Evolutionary conservation across 495 filamentous ascomycete genomes (phyloP).

Genomic region (Penicilliopsis zonata): DNA sequence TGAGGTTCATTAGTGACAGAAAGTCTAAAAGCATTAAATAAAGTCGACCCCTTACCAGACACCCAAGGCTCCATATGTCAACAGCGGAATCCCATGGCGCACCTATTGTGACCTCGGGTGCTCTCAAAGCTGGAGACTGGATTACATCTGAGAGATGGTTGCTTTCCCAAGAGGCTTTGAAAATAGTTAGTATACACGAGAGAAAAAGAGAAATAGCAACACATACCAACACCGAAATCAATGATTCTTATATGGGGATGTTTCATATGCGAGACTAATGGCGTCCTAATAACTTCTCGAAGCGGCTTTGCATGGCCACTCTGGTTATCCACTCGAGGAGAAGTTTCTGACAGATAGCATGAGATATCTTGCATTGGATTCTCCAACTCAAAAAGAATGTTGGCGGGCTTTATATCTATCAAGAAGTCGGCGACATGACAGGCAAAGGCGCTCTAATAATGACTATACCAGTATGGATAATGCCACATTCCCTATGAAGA

Average conservation of each 20-base stretch:
- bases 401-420: conserved; percentile 18
- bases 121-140: conserved; percentile 28
- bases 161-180: conserved; percentile 17
- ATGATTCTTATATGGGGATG: conserved; percentile 14
- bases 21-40: conserved; percentile 1
- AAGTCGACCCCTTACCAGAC: conserved; percentile 17
- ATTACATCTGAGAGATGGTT: conserved; percentile 23
- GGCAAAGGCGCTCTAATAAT: background rate
- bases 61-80: conserved; percentile 38
- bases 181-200: conserved; percentile 5
- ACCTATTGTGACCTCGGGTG: conserved; percentile 34
- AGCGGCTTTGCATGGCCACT: conserved; percentile 5
- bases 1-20: background rate
- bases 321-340: conserved; percentile 4
- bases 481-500: conserved; percentile 74
- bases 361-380: conserved; percentile 7
- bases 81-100: conserved; percentile 23
- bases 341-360: conserved; percentile 11
- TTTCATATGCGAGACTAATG: conserved; percentile 10
- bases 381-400: conserved; percentile 16
- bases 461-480: conserved; percentile 76
- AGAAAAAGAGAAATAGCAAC: conserved; percentile 2
- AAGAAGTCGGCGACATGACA: background rate
- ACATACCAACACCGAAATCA: conserved; percentile 19
- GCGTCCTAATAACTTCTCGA: conserved; percentile 14